Percentiles rank a stretch among this genome's conserved stretches.
These are phyloP conservation scores for Alternaria incomplexa DNA, from an alignment of 2,329 filamentous ascomycete genomes.

Conservation along the genomic window DNA sequence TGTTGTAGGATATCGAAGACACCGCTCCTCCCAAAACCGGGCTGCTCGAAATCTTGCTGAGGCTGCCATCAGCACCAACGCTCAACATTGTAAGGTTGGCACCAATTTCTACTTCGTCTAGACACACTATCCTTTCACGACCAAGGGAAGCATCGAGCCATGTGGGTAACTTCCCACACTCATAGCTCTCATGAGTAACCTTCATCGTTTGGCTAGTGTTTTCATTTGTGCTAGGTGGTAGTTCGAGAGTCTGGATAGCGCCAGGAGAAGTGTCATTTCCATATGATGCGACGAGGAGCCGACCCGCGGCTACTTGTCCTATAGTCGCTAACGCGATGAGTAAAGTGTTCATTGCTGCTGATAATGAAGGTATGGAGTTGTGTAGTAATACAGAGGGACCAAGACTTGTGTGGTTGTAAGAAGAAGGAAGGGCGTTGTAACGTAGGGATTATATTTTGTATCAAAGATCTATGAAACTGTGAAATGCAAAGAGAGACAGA, in stretches of 20 bases:
- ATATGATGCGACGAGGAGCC: conserved; percentile 55
- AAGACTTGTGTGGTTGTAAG: background rate
- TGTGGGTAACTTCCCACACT: conserved; percentile 62
- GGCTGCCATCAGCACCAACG: conserved; percentile 41
- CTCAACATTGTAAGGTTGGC: conserved; percentile 39
- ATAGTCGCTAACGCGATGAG: conserved; percentile 23
- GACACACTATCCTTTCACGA: conserved; percentile 62
- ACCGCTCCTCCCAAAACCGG: conserved; percentile 51
- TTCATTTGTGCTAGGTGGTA: background rate
- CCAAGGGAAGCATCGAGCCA: conserved; percentile 65
- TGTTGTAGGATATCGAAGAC: conserved; percentile 50
- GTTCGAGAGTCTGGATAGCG: conserved; percentile 50
- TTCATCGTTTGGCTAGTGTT: conserved; percentile 44
- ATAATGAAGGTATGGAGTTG: background rate
- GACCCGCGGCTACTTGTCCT: conserved; percentile 3
- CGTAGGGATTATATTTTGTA: background rate
- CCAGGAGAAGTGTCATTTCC: conserved; percentile 34
- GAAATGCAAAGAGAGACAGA: background rate
- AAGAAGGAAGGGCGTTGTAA: background rate
- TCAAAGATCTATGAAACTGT: background rate
- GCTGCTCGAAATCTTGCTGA: conserved; percentile 44
- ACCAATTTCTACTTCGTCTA: conserved; percentile 65
- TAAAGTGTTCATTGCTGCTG: conserved; percentile 6
- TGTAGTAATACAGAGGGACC: background rate
- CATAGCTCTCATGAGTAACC: conserved; percentile 52